These are phyloP conservation scores for Berberis vulgaris DNA, from an alignment of 164 flowering plant genomes.

Conservation along the genomic window DNA sequence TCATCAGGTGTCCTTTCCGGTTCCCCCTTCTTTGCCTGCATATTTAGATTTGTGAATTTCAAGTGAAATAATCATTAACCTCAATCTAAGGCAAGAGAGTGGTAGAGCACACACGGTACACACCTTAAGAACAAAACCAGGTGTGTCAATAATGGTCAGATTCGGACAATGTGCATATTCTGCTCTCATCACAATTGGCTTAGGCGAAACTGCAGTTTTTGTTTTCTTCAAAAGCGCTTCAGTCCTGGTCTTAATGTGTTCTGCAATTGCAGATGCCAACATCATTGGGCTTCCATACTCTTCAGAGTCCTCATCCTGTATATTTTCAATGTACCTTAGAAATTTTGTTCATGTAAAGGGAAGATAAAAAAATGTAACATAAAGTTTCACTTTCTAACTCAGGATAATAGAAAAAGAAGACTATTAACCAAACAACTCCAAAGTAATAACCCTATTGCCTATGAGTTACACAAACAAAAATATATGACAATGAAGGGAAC, in stretches of 20 bases:
- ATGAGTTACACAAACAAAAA: too few species aligned
- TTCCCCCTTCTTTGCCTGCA: slow-evolving; percentile 94
- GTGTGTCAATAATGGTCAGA: slow-evolving; percentile 94
- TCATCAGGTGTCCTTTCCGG: slow-evolving; percentile 94
- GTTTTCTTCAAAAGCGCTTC: slow-evolving; percentile 68
- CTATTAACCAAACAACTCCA: too few species aligned
- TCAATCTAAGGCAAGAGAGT: not conserved
- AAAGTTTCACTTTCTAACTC: too few species aligned
- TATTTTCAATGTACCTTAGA: not conserved
- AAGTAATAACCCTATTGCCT: too few species aligned
- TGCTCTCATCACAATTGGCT: slow-evolving; percentile 96
- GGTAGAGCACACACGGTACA: not conserved
- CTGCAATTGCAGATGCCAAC: slow-evolving; percentile 33
- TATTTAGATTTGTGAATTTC: not conserved
- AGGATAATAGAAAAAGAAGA: too few species aligned
- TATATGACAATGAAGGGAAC: too few species aligned
- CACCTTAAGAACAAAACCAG: slow-evolving; percentile 96
- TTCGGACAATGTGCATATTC: slow-evolving; percentile 98
- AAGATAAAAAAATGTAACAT: too few species aligned
- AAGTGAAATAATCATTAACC: not conserved
- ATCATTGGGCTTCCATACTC: slow-evolving; percentile 78
- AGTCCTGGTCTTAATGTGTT: slow-evolving; percentile 67
- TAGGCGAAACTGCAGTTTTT: slow-evolving; percentile 71
- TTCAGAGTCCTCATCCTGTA: slow-evolving; percentile 93
- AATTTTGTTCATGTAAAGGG: not conserved